Evolutionary conservation across 1,139 yeast species (phyloP).

Genomic region (Pichia sp.): DNA sequence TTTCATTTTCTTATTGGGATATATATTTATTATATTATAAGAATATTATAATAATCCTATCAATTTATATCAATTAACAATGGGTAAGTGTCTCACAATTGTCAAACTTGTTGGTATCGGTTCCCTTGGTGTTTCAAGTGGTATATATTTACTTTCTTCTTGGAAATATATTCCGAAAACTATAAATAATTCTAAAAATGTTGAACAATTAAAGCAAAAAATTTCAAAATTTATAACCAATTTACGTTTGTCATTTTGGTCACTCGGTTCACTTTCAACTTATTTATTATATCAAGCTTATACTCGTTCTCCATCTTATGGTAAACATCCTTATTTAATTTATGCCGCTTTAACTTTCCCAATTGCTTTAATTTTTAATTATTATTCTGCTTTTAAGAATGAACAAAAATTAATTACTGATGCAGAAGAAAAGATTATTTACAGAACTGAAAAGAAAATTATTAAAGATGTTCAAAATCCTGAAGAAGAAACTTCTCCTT

Average conservation of each 20-base stretch:
- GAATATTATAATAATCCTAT: too few relatives aligned
- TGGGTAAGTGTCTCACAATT: slow-evolving; percentile 41
- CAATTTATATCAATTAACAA: too few relatives aligned
- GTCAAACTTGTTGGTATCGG: slow-evolving; percentile 47
- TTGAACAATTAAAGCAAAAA: slow-evolving; percentile 8
- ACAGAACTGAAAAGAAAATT: slow-evolving; percentile 21
- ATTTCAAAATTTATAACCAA: slow-evolving; percentile 25
- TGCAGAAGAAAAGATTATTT: slow-evolving; percentile 14
- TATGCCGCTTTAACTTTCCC: slow-evolving; percentile 50
- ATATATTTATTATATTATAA: too few relatives aligned
- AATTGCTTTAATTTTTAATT: slow-evolving; percentile 30
- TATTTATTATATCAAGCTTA: slow-evolving; percentile 40
- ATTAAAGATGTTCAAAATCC: slow-evolving; percentile 16
- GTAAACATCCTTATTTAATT: slow-evolving; percentile 50
- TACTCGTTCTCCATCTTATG: slow-evolving; percentile 36
- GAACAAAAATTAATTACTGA: slow-evolving; percentile 24
- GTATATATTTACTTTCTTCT: slow-evolving; percentile 37
- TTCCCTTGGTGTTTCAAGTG: slow-evolving; percentile 45
- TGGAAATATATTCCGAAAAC: slow-evolving; percentile 33
- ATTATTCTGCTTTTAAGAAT: slow-evolving; percentile 21
- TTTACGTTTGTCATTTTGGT: slow-evolving; percentile 31
- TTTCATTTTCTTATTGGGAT: too few relatives aligned
- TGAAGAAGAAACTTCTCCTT: slow-evolving; percentile 33
- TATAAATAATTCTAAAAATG: slow-evolving; percentile 3
- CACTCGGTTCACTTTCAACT: slow-evolving; percentile 37